These are phyloP conservation scores for Celoporthe dispersa DNA, from an alignment of 2,329 filamentous ascomycete species.

Conservation along the genomic window DNA sequence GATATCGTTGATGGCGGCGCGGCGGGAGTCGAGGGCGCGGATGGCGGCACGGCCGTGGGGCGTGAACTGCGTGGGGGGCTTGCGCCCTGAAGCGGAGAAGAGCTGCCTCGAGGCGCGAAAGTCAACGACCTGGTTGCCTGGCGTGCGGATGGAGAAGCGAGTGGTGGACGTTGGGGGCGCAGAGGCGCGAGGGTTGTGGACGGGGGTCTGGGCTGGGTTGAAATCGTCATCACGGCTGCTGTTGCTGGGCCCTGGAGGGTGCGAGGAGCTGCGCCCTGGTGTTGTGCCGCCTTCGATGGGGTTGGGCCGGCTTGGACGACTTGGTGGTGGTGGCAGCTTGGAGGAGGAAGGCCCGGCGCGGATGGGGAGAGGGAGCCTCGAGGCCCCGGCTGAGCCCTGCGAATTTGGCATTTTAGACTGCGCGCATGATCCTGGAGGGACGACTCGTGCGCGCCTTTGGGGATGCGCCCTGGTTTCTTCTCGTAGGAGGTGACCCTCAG, in stretches of 20 bases:
- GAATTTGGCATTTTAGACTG: slow-evolving; percentile 21
- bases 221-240: background rate
- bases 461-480: background rate
- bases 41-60: slow-evolving; percentile 66
- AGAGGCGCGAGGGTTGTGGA: slow-evolving; percentile 18
- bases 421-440: slow-evolving; percentile 11
- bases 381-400: slow-evolving; percentile 25
- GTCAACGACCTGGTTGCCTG: slow-evolving; percentile 41
- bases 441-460: background rate
- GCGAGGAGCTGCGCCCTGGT: slow-evolving; percentile 28
- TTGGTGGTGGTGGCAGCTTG: slow-evolving; percentile 20
- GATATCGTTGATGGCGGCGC: slow-evolving; percentile 61
- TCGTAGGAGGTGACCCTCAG: background rate
- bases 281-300: slow-evolving; percentile 15
- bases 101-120: slow-evolving; percentile 44
- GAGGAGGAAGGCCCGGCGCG: slow-evolving; percentile 19
- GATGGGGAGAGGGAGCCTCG: slow-evolving; percentile 27
- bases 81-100: slow-evolving; percentile 51
- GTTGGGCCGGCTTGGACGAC: slow-evolving; percentile 17
- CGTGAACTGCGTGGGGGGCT: slow-evolving; percentile 42
- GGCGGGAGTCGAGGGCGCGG: slow-evolving; percentile 61
- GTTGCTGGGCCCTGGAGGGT: slow-evolving; percentile 12
- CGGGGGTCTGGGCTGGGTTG: slow-evolving; percentile 9
- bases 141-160: slow-evolving; percentile 47
- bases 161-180: slow-evolving; percentile 46